These are phyloP conservation scores for Fraxinus anomala DNA, from an alignment of 257 asterid genomes.

Conservation along the genomic window DNA sequence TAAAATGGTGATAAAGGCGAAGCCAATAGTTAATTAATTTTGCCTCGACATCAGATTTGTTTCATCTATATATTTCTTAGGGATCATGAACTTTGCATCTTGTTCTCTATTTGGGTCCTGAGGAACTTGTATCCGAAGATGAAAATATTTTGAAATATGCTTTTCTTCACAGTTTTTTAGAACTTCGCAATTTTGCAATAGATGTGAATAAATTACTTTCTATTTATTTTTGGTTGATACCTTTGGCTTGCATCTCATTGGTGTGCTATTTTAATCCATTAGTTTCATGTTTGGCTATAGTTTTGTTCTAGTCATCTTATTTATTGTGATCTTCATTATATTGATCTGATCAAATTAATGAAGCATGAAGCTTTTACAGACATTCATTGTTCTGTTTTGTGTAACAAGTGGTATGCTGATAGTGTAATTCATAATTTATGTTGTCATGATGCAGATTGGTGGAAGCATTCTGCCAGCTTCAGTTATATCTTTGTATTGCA, in stretches of 20 bases:
- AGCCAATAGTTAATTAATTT: too few relatives aligned
- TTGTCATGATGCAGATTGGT: slow-evolving; percentile 49
- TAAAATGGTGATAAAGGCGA: too few relatives aligned
- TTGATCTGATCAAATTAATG: background rate
- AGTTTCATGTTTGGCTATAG: background rate
- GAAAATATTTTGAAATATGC: too few relatives aligned
- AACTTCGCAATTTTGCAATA: too few relatives aligned
- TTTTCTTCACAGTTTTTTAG: too few relatives aligned
- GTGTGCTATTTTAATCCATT: background rate
- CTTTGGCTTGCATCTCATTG: background rate
- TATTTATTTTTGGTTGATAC: background rate
- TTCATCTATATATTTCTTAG: too few relatives aligned
- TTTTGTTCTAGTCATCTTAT: background rate
- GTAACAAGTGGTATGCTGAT: background rate
- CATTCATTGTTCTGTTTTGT: background rate
- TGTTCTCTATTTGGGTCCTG: too few relatives aligned
- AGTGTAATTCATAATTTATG: slow-evolving; percentile 13
- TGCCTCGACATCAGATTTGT: too few relatives aligned
- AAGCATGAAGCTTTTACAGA: background rate
- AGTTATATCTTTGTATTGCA: slow-evolving; percentile 84
- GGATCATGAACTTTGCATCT: too few relatives aligned
- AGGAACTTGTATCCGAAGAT: too few relatives aligned
- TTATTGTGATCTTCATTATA: background rate
- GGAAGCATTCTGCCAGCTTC: slow-evolving; percentile 95
- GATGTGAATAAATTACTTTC: background rate